These are phyloP conservation scores for Gardenia jasminoides DNA, from an alignment of 257 asterid genomes.

Conservation along the genomic window DNA sequence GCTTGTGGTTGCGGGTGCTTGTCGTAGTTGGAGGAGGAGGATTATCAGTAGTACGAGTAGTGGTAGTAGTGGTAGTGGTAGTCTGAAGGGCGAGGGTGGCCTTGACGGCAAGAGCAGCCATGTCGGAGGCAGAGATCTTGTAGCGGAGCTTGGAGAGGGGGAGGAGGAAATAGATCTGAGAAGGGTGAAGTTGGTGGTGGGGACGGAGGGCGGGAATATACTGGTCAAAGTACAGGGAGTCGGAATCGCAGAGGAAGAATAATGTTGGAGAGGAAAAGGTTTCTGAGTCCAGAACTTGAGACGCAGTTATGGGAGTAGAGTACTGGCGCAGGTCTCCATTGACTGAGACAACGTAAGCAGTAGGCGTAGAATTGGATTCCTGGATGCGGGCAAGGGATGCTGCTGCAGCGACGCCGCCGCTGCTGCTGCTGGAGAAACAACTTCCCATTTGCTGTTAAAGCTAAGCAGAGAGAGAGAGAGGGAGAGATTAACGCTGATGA, in stretches of 20 bases:
- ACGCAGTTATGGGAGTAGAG: constrained; percentile 39
- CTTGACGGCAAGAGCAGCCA: constrained; percentile 80
- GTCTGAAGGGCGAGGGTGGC: constrained; percentile 60
- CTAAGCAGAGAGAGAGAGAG: too few relatives aligned
- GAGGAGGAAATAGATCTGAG: constrained; percentile 61
- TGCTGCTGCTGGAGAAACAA: constrained; percentile 38
- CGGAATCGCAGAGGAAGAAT: constrained; percentile 61
- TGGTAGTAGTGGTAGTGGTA: constrained; percentile 10
- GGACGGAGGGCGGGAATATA: constrained; percentile 46
- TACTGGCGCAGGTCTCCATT: constrained; percentile 49
- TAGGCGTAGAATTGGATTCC: constrained; percentile 12
- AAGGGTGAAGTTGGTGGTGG: constrained; percentile 38
- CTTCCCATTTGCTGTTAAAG: constrained; percentile 33
- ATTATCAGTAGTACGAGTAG: constrained; percentile 35
- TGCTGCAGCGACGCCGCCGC: background rate
- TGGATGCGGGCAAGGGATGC: constrained; percentile 2
- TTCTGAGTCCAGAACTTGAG: constrained; percentile 41
- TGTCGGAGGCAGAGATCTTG: constrained; percentile 58
- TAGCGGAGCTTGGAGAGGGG: constrained; percentile 45
- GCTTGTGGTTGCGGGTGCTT: constrained; percentile 8
- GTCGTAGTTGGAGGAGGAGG: constrained; percentile 27
- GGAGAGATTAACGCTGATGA: too few relatives aligned
- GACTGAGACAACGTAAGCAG: constrained; percentile 42
- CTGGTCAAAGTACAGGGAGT: constrained; percentile 51
- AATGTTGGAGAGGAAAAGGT: background rate